These are phyloP conservation scores for Microthyrium microscopicum DNA, from an alignment of 2,329 filamentous ascomycete species.

Conservation along the genomic window DNA sequence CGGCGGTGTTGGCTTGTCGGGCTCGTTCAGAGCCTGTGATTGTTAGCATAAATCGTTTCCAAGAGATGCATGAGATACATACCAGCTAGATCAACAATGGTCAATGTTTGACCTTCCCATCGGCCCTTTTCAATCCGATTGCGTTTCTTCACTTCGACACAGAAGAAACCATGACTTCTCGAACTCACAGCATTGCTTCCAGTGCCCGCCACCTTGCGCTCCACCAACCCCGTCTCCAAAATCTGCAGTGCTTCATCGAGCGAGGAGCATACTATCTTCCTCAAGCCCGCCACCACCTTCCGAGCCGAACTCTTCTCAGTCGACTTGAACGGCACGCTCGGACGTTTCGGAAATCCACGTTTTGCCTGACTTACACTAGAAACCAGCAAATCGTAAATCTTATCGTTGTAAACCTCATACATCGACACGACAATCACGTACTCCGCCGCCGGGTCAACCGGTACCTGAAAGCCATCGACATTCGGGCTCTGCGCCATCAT, in stretches of 20 bases:
- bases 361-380: constrained; percentile 20
- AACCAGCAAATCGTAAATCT: constrained; percentile 84
- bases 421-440: constrained; percentile 87
- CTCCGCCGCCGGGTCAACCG: constrained; percentile 52
- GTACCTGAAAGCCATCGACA: constrained; percentile 51
- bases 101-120: constrained; percentile 67
- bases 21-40: constrained; percentile 62
- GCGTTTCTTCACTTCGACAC: constrained; percentile 83
- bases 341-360: constrained; percentile 38
- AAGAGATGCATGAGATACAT: constrained; percentile 11
- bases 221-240: constrained; percentile 73
- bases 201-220: constrained; percentile 76
- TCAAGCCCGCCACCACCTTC: constrained; percentile 85
- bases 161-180: constrained; percentile 90
- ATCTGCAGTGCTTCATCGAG: constrained; percentile 78
- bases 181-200: constrained; percentile 87
- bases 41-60: constrained; percentile 10
- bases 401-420: constrained; percentile 98
- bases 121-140: constrained; percentile 35
- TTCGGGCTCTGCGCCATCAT: constrained; percentile 57
- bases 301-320: constrained; percentile 76
- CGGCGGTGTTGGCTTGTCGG: constrained; percentile 82
- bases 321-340: constrained; percentile 76
- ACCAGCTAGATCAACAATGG: constrained; percentile 82
- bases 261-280: constrained; percentile 72